Percentiles rank a stretch among this genome's conserved stretches.
Conservation (phyloP, 495 filamentous ascomycete species). For the Aspergillus homomorphus region DNA sequence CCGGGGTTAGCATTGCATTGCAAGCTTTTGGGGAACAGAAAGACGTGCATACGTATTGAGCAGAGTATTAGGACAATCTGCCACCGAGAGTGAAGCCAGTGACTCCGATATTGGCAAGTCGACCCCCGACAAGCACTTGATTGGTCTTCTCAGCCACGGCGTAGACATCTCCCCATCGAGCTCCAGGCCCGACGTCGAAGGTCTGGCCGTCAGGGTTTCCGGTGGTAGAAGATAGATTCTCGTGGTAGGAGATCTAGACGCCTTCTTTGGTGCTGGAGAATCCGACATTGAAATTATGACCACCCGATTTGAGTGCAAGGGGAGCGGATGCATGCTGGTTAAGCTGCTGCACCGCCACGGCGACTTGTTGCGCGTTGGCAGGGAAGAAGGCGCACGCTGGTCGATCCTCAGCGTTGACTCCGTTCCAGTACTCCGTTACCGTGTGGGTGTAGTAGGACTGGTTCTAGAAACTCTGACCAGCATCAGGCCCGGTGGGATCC, state of each 20-base stretch:
- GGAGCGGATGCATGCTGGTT: constrained; percentile 10
- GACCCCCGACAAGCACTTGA: constrained; percentile 33
- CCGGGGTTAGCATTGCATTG: constrained; percentile 1
- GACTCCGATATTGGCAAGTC: constrained; percentile 34
- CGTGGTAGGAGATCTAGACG: constrained; percentile 19
- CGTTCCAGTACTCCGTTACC: constrained; percentile 14
- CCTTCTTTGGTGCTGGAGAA: constrained; percentile 22
- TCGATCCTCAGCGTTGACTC: constrained; percentile 10
- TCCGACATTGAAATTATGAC: constrained; percentile 23
- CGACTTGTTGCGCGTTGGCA: constrained; percentile 19
- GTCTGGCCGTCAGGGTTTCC: constrained; percentile 9
- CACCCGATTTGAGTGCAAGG: constrained; percentile 24
- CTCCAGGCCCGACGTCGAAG: constrained; percentile 31
- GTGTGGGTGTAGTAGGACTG: constrained; percentile 8
- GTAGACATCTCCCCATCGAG: constrained; percentile 35
- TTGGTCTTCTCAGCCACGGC: constrained; percentile 24
- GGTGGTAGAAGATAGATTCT: constrained; percentile 12
- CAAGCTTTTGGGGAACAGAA: background rate
- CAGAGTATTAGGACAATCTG: constrained; percentile 19
- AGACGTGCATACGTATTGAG: constrained; percentile 11
- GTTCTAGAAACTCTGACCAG: background rate
- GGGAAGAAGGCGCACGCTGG: constrained; percentile 22
- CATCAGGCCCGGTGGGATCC: constrained; percentile 2
- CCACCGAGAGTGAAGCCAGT: constrained; percentile 37
- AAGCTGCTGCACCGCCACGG: constrained; percentile 17